phyloP scores from a whole-genome alignment of 331 rosid species.

The Spiraea crenata region DNA sequence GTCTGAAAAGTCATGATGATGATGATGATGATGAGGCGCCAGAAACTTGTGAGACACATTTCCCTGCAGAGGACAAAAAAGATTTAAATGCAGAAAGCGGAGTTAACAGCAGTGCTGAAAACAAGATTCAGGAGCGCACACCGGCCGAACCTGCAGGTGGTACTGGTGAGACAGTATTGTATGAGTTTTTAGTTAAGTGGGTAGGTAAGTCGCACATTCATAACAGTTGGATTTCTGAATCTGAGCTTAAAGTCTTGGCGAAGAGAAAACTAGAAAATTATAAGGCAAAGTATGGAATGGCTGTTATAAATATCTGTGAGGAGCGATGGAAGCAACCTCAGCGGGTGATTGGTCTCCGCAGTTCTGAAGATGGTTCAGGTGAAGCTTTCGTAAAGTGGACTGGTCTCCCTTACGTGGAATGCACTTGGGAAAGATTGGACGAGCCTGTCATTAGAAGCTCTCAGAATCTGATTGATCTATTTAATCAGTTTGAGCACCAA shows the following conservation, averaged over 20 bases:
- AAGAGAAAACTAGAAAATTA: conserved; percentile 98
- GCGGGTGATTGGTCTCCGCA: conserved; percentile 73
- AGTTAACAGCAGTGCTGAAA: conserved; percentile 37
- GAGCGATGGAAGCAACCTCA: conserved; percentile 93
- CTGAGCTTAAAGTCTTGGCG: conserved; percentile 81
- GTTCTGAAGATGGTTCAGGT: conserved; percentile 48
- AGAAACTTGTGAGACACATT: conserved; percentile 40
- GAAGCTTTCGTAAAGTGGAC: conserved; percentile 92
- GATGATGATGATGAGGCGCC: conserved; percentile 39
- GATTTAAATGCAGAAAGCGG: conserved; percentile 49
- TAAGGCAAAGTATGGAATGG: conserved; percentile 88
- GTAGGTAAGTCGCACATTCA: conserved; percentile 92
- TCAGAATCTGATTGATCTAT: conserved; percentile 57
- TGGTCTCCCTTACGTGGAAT: conserved; percentile 87
- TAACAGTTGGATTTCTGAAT: conserved; percentile 90
- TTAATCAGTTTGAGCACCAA: conserved; percentile 58
- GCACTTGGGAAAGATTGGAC: conserved; percentile 97
- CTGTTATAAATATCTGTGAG: conserved; percentile 81
- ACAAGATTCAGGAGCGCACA: conserved; percentile 49
- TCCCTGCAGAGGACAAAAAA: conserved; percentile 36
- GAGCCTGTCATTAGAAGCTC: conserved; percentile 63
- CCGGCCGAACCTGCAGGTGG: conserved; percentile 45
- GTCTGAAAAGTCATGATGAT: conserved; percentile 37
- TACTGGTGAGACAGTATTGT: conserved; percentile 43
- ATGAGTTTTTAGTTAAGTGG: conserved; percentile 92